Evolutionary conservation across 1,284 basidiomycete genomes (phyloP).

Genomic region (Naganishia cerealis): DNA sequence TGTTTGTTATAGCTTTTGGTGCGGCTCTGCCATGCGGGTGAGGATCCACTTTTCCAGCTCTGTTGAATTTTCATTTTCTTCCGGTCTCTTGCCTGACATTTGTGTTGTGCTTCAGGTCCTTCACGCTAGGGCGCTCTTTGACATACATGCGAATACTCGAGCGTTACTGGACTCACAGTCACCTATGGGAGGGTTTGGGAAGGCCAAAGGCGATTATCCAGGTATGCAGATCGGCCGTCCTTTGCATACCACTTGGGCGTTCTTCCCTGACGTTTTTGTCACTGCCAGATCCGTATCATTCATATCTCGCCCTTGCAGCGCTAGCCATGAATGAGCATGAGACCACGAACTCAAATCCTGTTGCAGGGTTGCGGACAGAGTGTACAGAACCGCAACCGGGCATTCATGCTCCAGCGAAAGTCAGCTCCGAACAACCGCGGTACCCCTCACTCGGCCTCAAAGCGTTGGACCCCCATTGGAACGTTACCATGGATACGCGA

Average conservation of each 20-base stretch:
- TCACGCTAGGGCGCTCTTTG: slow-evolving; percentile 49
- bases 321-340: slow-evolving; percentile 55
- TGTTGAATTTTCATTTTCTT: not conserved
- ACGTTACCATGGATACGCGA: slow-evolving; percentile 28
- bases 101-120: slow-evolving; percentile 14
- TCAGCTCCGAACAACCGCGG: not conserved
- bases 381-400: not conserved
- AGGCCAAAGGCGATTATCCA: slow-evolving; percentile 72
- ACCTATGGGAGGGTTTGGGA: slow-evolving; percentile 79
- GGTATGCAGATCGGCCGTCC: slow-evolving; percentile 57
- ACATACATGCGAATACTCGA: slow-evolving; percentile 60
- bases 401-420: not conserved
- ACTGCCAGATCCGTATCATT: slow-evolving; percentile 77
- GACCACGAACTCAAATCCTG: not conserved
- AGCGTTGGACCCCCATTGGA: slow-evolving; percentile 32
- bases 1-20: slow-evolving; percentile 95
- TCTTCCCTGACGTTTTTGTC: not conserved
- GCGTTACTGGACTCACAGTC: slow-evolving; percentile 77
- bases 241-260: slow-evolving; percentile 21
- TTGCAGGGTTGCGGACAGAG: not conserved
- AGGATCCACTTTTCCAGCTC: slow-evolving; percentile 38
- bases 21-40: slow-evolving; percentile 73
- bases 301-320: slow-evolving; percentile 80
- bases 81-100: not conserved
- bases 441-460: slow-evolving; percentile 17